Base-by-base conservation (phyloP, 805 yeast genomes). In the Sugiyamaella boreocaroliniensis region DNA sequence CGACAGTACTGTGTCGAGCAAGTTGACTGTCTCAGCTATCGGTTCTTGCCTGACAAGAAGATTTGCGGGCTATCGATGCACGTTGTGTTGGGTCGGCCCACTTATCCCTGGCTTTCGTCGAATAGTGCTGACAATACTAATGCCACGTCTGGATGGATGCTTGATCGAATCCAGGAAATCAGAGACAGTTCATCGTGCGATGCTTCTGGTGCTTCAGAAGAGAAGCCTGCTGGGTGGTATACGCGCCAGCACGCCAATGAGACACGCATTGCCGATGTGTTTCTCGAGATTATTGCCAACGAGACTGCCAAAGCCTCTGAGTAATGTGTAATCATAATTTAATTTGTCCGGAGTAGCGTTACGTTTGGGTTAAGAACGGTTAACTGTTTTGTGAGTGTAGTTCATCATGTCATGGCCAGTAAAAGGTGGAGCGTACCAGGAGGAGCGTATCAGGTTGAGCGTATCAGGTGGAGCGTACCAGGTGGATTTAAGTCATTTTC, bases 111-210 rank as follows among this genome's bases (percentile, higher is more conserved):
- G 56, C 50, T 40, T 18, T 15, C 16, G 5, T 51, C 52, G 29
- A 18, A 45, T 7, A 48, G 55, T 48, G 42, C 47, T 19, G 41
- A 52, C 22, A 34, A 44, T 16, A 54, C 52, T 29, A 47, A 50
- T 4, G 32, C 61, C 2, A 56, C 52, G 14, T 59, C 69, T 2
- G 71, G 68, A 3, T 70, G 68, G 68, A 56, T 54, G 48, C 43
- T 67, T 10, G 71, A 69, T 29, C 57, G 68, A 15, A 68, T 70
- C 43, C 56, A 66, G 2, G 51, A 43, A n/a, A 32, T 57, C 50
- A 59, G 72, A 16, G 43, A 45, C 12, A 45, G 40, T 3, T 29
- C 53, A 12, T 20, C 26, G 14, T 67, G 71, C 49, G 71, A 66
- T 29, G 10, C 9, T 9, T 29, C 37, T 2, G 45, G 9, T n/a